Percentiles rank a stretch among this genome's conserved stretches.
Conservation (phyloP, 2,329 filamentous ascomycete genomes). For the Sclerotinia sclerotiorum region DNA sequence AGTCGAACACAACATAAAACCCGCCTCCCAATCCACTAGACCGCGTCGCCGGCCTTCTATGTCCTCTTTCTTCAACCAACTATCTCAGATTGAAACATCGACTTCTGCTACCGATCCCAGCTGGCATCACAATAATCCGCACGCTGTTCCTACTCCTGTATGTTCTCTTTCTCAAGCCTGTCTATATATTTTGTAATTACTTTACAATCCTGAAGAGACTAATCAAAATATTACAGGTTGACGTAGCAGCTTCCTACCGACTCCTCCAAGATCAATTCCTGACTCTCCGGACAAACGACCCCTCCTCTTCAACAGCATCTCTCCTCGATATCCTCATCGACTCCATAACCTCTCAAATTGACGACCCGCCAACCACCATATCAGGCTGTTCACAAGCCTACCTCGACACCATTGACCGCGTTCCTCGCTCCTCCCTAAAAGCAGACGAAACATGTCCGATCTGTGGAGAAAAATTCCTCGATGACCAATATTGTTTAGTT, state of each 20-base stretch:
- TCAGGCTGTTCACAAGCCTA: conserved; percentile 58
- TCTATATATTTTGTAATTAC: background rate
- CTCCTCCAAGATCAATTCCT: conserved; percentile 60
- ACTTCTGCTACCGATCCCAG: conserved; percentile 30
- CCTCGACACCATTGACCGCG: conserved; percentile 59
- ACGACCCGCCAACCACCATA: conserved; percentile 52
- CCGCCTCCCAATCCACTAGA: conserved; percentile 40
- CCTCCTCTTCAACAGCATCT: conserved; percentile 44
- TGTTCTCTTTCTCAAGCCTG: background rate
- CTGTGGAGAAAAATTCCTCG: conserved; percentile 60
- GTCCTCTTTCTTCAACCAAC: conserved; percentile 60
- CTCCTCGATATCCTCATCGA: conserved; percentile 53
- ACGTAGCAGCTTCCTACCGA: conserved; percentile 56
- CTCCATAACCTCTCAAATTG: conserved; percentile 52
- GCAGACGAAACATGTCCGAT: conserved; percentile 58
- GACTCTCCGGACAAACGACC: conserved; percentile 48
- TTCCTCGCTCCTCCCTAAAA: conserved; percentile 51
- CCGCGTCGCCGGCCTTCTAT: conserved; percentile 56
- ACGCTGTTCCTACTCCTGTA: conserved; percentile 57
- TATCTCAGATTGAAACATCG: conserved; percentile 45
- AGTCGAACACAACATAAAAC: conserved; percentile 66
- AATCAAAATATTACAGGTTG: conserved; percentile 41
- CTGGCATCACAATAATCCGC: conserved; percentile 49
- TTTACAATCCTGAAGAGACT: background rate
- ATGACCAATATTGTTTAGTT: conserved; percentile 62